phyloP scores from a whole-genome alignment of 495 filamentous ascomycete species.

The Sphaerosporella brunnea region DNA sequence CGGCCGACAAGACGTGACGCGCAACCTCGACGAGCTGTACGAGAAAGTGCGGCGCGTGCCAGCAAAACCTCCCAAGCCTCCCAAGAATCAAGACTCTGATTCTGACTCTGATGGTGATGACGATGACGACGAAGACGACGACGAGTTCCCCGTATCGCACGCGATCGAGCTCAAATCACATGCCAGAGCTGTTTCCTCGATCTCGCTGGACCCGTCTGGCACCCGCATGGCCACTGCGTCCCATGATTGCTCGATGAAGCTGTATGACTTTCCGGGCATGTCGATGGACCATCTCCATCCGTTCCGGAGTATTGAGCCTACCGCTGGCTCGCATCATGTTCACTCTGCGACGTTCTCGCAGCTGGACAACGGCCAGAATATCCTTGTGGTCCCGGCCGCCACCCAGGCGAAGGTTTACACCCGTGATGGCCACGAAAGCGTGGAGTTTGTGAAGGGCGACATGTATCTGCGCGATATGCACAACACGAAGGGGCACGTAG shows the following conservation, averaged over 20 bases:
- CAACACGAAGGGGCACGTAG: constrained; percentile 89
- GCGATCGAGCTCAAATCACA: constrained; percentile 85
- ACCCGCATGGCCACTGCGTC: constrained; percentile 73
- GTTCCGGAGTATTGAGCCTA: constrained; percentile 81
- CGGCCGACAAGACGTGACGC: constrained; percentile 57
- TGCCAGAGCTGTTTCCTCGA: constrained; percentile 67
- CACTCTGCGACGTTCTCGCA: constrained; percentile 77
- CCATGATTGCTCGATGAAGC: constrained; percentile 73
- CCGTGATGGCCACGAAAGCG: constrained; percentile 67
- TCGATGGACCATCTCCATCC: constrained; percentile 82
- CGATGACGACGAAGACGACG: constrained; percentile 48
- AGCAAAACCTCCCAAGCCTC: constrained; percentile 22
- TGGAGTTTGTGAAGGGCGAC: constrained; percentile 87
- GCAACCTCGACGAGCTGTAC: constrained; percentile 63
- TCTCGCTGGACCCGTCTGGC: constrained; percentile 70
- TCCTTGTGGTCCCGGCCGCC: constrained; percentile 72
- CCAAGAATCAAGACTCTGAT: constrained; percentile 25
- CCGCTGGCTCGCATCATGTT: constrained; percentile 64
- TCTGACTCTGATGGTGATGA: constrained; percentile 38
- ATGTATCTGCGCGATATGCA: constrained; percentile 96
- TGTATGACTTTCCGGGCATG: constrained; percentile 92
- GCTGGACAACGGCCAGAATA: constrained; percentile 48
- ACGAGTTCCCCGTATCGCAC: constrained; percentile 83
- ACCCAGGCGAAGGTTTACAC: constrained; percentile 76
- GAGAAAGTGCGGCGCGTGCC: constrained; percentile 48